Base-by-base conservation (phyloP, 352 stramenopile species). In the Globisporangium spiculum region DNA sequence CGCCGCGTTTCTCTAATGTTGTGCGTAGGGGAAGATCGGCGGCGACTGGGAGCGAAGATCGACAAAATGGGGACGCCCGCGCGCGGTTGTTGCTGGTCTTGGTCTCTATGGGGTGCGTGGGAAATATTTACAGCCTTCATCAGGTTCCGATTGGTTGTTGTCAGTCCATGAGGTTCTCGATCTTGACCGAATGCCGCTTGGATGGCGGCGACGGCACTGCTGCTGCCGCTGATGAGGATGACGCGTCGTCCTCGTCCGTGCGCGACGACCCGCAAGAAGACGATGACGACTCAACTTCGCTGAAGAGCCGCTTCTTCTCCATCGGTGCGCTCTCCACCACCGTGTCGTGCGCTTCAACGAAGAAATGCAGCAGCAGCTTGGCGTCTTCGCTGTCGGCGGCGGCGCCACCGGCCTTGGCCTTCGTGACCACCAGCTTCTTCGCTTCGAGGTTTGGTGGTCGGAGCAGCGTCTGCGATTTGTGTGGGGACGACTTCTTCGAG, bases 341-440 rank as follows among this genome's bases (percentile, higher is more conserved):
- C 34, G 57, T 57, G 24, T 66, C 59, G 48, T 92, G 68, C 14
- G 82, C 84, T 44, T 80, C 82, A 6, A 79, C 79, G 56, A 88
- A 92, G 72, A 94, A 95, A 60, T 95, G 79, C 53, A 95, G 66
- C 27, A 95, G 66, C 27, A 95, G 74, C 54, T 85, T 83, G 26
- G 84, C 87, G 63, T 94, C 84, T 77, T 92, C 86, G 34, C 79
- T 80, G 65, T 88, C 86, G 9, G 65, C 68, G 38, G 65, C 67
- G 9, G 60, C 68, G 38, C 59, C 68, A 65, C 41, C 53, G 56
- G 36, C 62, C 48, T 50, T 60, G 62, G 26, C 67, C 44, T 57
- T 77, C 68, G 10, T 36, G 36, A 79, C 52, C 5, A 72, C 58
- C 18, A 73, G 70, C 46, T 77, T 76, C 32, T 67, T 63, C 2